Evolutionary conservation across 768 basidiomycete species (phyloP).

Genomic region (Boletus coccyginus): DNA sequence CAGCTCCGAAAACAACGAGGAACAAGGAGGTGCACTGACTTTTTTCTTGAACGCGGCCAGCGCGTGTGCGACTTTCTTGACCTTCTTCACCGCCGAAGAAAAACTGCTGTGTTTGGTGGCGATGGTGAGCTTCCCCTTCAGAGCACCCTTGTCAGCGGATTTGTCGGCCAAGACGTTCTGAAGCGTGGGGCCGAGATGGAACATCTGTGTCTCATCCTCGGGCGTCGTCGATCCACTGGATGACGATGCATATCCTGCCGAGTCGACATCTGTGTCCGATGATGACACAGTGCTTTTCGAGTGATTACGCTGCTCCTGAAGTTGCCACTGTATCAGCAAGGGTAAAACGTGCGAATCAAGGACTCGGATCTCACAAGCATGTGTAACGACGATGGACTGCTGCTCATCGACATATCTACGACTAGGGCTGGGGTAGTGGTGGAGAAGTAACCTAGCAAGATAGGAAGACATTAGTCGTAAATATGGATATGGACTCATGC

Average conservation of each 20-base stretch:
- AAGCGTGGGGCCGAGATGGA: conserved; percentile 18
- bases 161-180: conserved; percentile 4
- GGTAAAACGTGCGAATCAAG: neutral
- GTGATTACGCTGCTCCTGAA: conserved; percentile 2
- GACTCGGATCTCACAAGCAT: neutral
- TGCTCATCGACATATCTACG: neutral
- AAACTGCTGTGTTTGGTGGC: conserved; percentile 14
- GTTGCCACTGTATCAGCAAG: neutral
- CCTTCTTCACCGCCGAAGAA: conserved; percentile 19
- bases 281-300: conserved; percentile 11
- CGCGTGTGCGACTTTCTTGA: conserved; percentile 20
- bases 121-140: conserved; percentile 5
- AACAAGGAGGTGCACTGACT: conserved; percentile 4
- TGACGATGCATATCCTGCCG: conserved; percentile 22
- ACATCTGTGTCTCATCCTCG: conserved; percentile 27
- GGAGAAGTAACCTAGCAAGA: neutral
- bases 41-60: conserved; percentile 26
- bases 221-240: conserved; percentile 30
- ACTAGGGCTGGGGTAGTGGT: neutral
- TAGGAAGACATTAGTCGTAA: neutral
- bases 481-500: neutral
- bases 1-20: neutral
- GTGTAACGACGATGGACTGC: neutral
- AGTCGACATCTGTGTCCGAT: conserved; percentile 24
- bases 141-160: neutral